phyloP scores from a whole-genome alignment of 345 rosid species.

The Hibiscus tridactylites region DNA sequence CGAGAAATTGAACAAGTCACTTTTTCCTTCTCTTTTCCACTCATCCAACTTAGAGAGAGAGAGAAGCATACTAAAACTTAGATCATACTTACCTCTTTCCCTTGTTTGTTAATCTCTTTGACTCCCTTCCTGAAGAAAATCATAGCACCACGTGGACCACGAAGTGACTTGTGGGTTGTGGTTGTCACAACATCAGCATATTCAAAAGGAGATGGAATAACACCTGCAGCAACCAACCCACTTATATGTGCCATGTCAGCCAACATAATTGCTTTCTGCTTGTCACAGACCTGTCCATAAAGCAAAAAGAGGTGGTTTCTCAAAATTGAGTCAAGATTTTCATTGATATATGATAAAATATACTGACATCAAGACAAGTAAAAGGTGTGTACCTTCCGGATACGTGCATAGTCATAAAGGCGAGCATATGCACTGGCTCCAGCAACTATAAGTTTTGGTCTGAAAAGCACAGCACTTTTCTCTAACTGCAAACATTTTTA shows the following conservation, averaged over 20 bases:
- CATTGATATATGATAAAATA: not conserved
- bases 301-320: slow-evolving; percentile 7
- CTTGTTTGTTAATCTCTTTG: slow-evolving; percentile 79
- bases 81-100: slow-evolving; percentile 60
- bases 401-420: slow-evolving; percentile 83
- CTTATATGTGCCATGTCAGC: slow-evolving; percentile 99
- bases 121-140: slow-evolving; percentile 92
- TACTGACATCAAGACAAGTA: slow-evolving; percentile 1
- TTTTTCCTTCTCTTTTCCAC: not conserved
- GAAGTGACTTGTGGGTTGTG: slow-evolving; percentile 94
- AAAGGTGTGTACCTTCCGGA: slow-evolving; percentile 58
- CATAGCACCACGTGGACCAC: slow-evolving; percentile 99
- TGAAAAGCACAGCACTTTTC: slow-evolving; percentile 71
- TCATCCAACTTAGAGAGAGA: not conserved
- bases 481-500: slow-evolving; percentile 50
- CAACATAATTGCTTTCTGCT: slow-evolving; percentile 78
- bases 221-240: slow-evolving; percentile 93
- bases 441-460: slow-evolving; percentile 94
- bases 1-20: not conserved
- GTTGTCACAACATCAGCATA: slow-evolving; percentile 94
- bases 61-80: not conserved
- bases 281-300: slow-evolving; percentile 77
- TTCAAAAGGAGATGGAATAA: slow-evolving; percentile 94
- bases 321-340: slow-evolving; percentile 3
- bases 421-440: slow-evolving; percentile 99